Base-by-base conservation (phyloP, 2,329 filamentous ascomycete species). In the Trichophyton benhamiae region DNA sequence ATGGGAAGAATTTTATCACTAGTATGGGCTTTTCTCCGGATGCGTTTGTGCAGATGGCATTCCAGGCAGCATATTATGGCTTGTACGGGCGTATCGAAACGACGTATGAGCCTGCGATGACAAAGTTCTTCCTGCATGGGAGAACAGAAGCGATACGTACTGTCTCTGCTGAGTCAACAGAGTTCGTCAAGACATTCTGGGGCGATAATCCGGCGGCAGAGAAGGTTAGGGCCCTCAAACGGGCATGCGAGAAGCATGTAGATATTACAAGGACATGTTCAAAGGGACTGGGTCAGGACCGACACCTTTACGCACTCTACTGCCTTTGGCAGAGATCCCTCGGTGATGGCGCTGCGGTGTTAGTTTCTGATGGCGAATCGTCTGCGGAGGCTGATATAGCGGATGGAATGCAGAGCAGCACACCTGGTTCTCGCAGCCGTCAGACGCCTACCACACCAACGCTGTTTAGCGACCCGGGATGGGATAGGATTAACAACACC, bases 101-200 rank as follows among this genome's bases (percentile, higher is more conserved):
- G 71, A 94, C 91, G 0, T 99, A 99, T 72, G 94, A 99, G 74
- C 94, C 94, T 6, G 92, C 94, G 48, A 97, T 99, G 94, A 99
- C 94, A 59, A 99, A 99, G 74, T 79, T 87, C 63, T 99, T 84
- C 76, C 83, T 95, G 63, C 94, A 97, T 71, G 94, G 94, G 9
- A 87, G 94, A 53, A 99, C 94, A 0, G 94, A 99, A 75, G 92
- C 94, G 3, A 87, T 99, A 65, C 84, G 94, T 53, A 86, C 89
- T 0, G 92, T 96, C 1, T 90, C 91, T 0, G 81, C 85, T 0
- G 91, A 95, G 65, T 87, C 87, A 0, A 82, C 91, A n/a, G 82
- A 91, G 60, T 99, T 96, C 69, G 87, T 97, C 6, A 88, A 88
- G 72, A 89, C 87, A 0, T 97, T 99, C 75, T 99, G 94, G 91